A percentile compares a stretch with the other conserved stretches of the same genome.
Conservation (phyloP, 208 protist genomes). For the Herpetomonas samuelpessoai region DNA sequence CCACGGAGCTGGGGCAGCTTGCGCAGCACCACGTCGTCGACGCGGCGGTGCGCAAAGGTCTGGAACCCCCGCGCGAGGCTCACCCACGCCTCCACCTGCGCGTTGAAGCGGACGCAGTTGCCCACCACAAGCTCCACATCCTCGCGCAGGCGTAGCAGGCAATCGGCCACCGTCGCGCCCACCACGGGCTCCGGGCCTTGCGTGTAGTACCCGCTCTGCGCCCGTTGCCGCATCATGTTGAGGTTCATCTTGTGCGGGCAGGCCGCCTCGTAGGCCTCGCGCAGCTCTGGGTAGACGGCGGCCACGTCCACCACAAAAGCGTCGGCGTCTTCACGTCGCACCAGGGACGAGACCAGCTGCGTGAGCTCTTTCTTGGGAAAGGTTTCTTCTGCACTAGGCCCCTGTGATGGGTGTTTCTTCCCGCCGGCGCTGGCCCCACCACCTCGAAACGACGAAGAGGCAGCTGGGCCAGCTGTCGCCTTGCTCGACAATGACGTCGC, state of each 20-base stretch:
- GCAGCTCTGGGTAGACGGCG: conserved; percentile 68
- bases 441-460: not conserved
- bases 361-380: conserved; percentile 29
- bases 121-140: conserved; percentile 82
- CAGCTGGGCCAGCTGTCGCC: conserved; percentile 1
- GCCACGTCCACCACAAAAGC: conserved; percentile 82
- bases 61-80: conserved; percentile 66
- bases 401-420: conserved; percentile 10
- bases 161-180: conserved; percentile 58
- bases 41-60: conserved; percentile 58
- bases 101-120: conserved; percentile 87
- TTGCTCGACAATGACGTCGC: not conserved
- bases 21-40: conserved; percentile 80
- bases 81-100: conserved; percentile 57
- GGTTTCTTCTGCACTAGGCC: too few relatives aligned
- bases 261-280: conserved; percentile 51
- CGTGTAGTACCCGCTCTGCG: conserved; percentile 61
- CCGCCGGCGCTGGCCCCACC: not conserved
- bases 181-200: conserved; percentile 19
- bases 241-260: conserved; percentile 86
- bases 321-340: conserved; percentile 64
- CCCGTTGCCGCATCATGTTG: conserved; percentile 51
- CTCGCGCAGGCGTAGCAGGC: conserved; percentile 45
- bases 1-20: conserved; percentile 50
- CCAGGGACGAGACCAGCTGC: conserved; percentile 53